Evolutionary conservation across 1,139 yeast species (phyloP), one percentile per base, ranked within the genome.

Genomic region (Kodamaea fungicola): DNA sequence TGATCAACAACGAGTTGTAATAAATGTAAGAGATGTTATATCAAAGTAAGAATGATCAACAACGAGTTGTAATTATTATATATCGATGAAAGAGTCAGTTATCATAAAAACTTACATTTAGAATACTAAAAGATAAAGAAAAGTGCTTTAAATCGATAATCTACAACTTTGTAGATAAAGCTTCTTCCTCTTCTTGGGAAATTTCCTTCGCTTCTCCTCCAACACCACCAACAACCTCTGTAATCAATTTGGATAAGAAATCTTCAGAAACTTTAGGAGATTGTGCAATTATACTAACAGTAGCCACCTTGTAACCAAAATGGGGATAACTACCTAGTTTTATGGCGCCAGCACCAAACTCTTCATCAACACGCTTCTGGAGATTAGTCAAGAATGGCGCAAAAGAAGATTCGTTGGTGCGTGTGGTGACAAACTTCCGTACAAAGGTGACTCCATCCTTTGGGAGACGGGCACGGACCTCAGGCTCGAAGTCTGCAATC

Each of bases 261-360:
- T 47, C 57, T 7, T 7, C 25, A 7, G 42, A 21, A 1, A 44
- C 40, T 1, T 59, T 55, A 7, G 59, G 51, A 3, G 67, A 62
- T 10, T 58, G 50, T 0, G 94, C 94, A 30, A 85, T 69, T 22
- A 87, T 72, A 51, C 94, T 83, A 16, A 87, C 76, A 0, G 95
- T 86, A 47, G 76, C 81, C 38, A 79, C 61, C 1, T 76, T 71
- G 62, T 77, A 71, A 10, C 71, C 70, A 59, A 78, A 69, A 57
- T 87, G 96, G 0, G 96, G 96, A 53, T 88, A 88, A 30, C 90
- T 81, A 3, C 96, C 96, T 33, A 88, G 67, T 54, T 87, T 87
- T 38, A 87, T 69, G 2, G 47, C 44, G 3, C 62, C 61, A 9
- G 36, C 37, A 2, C 68, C 70, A 31, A 56, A 62, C n/a, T 61